phyloP scores from a whole-genome alignment of 73 alveolate species.

The Tetrahymena borealis region DNA sequence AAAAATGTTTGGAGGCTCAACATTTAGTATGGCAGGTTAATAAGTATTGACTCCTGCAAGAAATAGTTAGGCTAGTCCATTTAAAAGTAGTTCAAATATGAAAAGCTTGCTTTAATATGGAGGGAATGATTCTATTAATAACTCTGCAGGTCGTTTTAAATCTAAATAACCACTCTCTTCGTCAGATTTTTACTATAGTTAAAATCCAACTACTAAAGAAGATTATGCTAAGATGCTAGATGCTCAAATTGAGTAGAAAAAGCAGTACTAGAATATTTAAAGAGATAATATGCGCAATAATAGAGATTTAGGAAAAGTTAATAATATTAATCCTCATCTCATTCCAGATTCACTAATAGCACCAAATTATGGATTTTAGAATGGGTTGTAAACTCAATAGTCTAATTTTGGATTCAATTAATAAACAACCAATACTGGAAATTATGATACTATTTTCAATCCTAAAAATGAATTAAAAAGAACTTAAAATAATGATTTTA shows the following conservation, averaged over 20 bases:
- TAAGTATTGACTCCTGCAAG: neutral
- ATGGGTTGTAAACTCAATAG: neutral
- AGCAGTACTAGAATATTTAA: neutral
- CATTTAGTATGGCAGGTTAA: neutral
- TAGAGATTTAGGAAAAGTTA: neutral
- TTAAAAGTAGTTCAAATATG: neutral
- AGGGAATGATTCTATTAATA: neutral
- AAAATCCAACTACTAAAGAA: neutral
- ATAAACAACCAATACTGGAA: neutral
- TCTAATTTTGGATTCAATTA: neutral
- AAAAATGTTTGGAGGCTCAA: neutral
- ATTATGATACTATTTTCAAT: neutral
- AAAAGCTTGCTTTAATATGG: neutral
- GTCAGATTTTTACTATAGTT: neutral
- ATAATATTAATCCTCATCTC: neutral
- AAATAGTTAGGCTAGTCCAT: neutral
- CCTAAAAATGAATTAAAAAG: neutral
- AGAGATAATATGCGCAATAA: neutral
- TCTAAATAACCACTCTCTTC: neutral
- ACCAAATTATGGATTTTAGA: neutral
- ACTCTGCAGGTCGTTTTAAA: neutral
- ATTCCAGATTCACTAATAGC: neutral
- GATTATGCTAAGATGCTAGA: neutral
- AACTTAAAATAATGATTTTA: neutral
- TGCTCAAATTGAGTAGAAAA: neutral